These are phyloP conservation scores for Xylaria sp. DNA, from an alignment of 2,329 filamentous ascomycete genomes.

Conservation along the genomic window DNA sequence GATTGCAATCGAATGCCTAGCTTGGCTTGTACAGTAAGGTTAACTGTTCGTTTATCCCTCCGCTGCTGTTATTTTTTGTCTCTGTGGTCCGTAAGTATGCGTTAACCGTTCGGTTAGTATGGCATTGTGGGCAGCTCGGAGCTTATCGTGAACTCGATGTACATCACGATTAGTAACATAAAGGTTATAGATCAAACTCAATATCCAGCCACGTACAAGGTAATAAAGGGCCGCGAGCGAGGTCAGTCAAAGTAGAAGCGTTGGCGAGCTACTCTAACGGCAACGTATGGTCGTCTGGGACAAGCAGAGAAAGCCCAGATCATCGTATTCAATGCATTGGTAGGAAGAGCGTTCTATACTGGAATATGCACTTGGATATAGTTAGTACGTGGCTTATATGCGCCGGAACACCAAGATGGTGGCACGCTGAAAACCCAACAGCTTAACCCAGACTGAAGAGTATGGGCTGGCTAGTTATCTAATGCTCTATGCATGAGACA, in stretches of 20 bases:
- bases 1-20: background rate
- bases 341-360: background rate
- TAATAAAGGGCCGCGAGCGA: background rate
- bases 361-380: background rate
- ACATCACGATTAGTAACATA: background rate
- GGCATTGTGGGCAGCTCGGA: background rate
- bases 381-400: background rate
- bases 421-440: background rate
- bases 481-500: background rate
- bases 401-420: background rate
- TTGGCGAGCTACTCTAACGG: background rate
- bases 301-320: background rate
- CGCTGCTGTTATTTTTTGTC: background rate
- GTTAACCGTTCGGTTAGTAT: background rate
- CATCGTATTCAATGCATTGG: background rate
- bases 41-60: background rate
- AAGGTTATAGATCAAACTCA: constrained; percentile 4
- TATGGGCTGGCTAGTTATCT: background rate
- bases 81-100: background rate
- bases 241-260: background rate
- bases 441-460: constrained; percentile 2
- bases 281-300: background rate
- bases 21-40: background rate
- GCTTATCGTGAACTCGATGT: constrained; percentile 5
- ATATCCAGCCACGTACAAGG: constrained; percentile 2